These are phyloP conservation scores for Myxozyma udenii DNA, from an alignment of 805 yeast species.

Conservation along the genomic window DNA sequence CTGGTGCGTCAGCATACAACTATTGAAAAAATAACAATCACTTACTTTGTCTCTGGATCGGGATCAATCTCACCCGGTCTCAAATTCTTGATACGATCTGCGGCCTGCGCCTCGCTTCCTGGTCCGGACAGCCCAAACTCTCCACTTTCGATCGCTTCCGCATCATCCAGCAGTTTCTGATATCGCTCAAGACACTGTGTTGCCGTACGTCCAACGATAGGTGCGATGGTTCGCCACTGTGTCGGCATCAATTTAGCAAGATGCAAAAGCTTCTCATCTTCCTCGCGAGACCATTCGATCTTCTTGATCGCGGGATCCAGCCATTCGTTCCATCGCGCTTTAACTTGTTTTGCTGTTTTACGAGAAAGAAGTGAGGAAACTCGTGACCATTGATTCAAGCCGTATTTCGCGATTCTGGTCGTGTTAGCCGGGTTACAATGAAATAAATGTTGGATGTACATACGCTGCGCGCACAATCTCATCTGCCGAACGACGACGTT, in stretches of 20 bases:
- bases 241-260: conserved; percentile 75
- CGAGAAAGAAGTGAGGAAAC: conserved; percentile 81
- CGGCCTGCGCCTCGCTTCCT: conserved; percentile 50
- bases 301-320: conserved; percentile 69
- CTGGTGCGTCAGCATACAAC: conserved; percentile 2
- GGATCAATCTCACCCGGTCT: conserved; percentile 61
- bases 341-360: conserved; percentile 88
- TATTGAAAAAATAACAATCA: too few relatives aligned
- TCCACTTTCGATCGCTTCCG: conserved; percentile 40
- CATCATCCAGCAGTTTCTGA: conserved; percentile 62
- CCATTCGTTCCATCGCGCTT: conserved; percentile 89
- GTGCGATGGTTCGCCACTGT: conserved; percentile 92
- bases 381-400: conserved; percentile 90
- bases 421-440: not conserved
- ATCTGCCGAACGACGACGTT: too few relatives aligned
- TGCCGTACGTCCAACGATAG: conserved; percentile 77
- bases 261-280: conserved; percentile 67
- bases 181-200: conserved; percentile 83
- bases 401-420: conserved; percentile 70
- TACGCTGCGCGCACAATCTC: conserved; percentile 81
- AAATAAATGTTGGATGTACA: not conserved
- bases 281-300: conserved; percentile 66
- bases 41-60: conserved; percentile 62
- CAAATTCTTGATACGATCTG: conserved; percentile 35
- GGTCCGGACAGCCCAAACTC: conserved; percentile 48